Percentiles rank a stretch among this genome's conserved stretches.
Conservation (phyloP, 1,284 basidiomycete genomes). For the Neolentinus lepideus region DNA sequence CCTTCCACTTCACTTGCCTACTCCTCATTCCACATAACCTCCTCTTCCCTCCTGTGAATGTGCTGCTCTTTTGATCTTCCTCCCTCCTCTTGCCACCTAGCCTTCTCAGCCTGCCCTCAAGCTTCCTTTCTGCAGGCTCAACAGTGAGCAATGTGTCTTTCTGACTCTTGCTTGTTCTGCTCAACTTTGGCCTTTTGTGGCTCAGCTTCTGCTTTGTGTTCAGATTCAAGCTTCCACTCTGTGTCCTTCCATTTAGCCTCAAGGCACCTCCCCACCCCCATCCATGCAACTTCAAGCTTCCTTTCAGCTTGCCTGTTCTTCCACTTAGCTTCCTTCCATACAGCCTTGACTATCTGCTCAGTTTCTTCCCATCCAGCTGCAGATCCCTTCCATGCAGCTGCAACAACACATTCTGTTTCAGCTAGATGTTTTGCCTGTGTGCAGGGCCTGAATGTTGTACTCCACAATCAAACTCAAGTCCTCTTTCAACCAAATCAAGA, state of each 20-base stretch:
- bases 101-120: background rate
- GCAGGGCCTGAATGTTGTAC: too few relatives aligned
- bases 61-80: slow-evolving; percentile 2
- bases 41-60: slow-evolving; percentile 6
- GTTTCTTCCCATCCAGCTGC: background rate
- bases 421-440: background rate
- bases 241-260: slow-evolving; percentile 2
- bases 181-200: background rate
- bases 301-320: slow-evolving; percentile 16
- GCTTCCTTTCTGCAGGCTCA: background rate
- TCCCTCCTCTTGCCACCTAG: background rate
- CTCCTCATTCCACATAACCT: slow-evolving; percentile 6
- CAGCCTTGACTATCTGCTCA: too few relatives aligned
- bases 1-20: background rate
- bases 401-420: too few relatives aligned
- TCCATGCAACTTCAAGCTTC: slow-evolving; percentile 5
- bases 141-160: background rate
- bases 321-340: slow-evolving; percentile 13
- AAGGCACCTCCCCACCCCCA: background rate
- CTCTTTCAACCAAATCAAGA: too few relatives aligned
- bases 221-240: background rate
- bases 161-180: background rate
- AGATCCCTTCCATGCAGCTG: background rate
- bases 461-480: too few relatives aligned
- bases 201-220: background rate